A percentile compares a stretch with the other conserved stretches of the same genome.
Conservation (phyloP, 805 yeast species). For the Tetrapisispora phaffii region DNA sequence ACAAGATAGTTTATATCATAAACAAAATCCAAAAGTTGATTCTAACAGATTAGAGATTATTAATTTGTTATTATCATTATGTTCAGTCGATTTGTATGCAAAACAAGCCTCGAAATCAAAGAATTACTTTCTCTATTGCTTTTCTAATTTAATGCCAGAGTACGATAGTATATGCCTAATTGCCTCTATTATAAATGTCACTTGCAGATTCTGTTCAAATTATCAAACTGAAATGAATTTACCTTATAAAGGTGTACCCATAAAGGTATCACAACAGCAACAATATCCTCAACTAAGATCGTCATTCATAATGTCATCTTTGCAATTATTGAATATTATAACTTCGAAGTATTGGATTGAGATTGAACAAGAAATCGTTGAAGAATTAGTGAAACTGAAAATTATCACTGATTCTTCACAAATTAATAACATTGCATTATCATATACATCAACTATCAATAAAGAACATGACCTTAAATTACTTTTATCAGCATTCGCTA, state of each 20-base stretch:
- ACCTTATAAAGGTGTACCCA: constrained; percentile 11
- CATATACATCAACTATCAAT: constrained; percentile 41
- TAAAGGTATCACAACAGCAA: constrained; percentile 15
- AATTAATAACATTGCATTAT: neutral
- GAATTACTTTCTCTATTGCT: constrained; percentile 48
- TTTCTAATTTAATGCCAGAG: constrained; percentile 37
- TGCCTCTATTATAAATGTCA: constrained; percentile 60
- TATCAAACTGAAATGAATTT: constrained; percentile 25
- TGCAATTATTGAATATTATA: constrained; percentile 54
- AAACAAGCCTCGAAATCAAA: constrained; percentile 20
- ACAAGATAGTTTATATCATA: constrained; percentile 22
- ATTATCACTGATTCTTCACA: neutral
- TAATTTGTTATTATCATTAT: constrained; percentile 47
- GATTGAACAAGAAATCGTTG: neutral
- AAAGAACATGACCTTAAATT: constrained; percentile 46
- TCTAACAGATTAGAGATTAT: constrained; percentile 60
- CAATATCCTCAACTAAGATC: constrained; percentile 27
- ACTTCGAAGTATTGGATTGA: constrained; percentile 4
- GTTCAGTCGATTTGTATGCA: constrained; percentile 52
- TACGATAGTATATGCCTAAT: constrained; percentile 41
- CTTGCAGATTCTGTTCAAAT: constrained; percentile 41
- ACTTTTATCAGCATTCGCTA: constrained; percentile 39
- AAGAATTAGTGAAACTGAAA: neutral
- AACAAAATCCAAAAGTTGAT: constrained; percentile 39
- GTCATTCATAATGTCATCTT: constrained; percentile 41